phyloP scores from a whole-genome alignment of 495 filamentous ascomycete species.

The Aspergillus ellipticus region DNA sequence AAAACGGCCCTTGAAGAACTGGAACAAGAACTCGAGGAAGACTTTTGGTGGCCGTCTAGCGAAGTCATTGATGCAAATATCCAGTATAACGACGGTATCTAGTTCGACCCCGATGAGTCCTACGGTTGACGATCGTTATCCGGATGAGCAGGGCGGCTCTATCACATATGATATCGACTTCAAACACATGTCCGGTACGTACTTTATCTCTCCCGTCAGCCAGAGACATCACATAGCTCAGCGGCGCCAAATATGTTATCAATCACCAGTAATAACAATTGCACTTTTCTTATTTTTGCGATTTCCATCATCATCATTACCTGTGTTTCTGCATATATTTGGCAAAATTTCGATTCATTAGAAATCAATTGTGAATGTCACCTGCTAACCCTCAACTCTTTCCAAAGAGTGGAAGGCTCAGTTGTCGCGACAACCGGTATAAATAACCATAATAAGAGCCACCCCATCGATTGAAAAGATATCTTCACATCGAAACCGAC shows the following conservation, averaged over 20 bases:
- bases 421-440: slow-evolving; percentile 71
- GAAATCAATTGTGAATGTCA: slow-evolving; percentile 25
- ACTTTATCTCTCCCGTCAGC: neutral
- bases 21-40: slow-evolving; percentile 32
- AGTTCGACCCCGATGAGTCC: neutral
- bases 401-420: slow-evolving; percentile 81
- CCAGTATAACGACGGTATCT: neutral
- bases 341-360: too few species aligned
- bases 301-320: neutral
- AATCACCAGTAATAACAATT: neutral
- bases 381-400: slow-evolving; percentile 78
- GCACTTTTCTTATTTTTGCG: neutral
- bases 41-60: slow-evolving; percentile 47
- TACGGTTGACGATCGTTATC: too few species aligned
- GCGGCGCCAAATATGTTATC: slow-evolving; percentile 1
- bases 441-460: slow-evolving; percentile 69
- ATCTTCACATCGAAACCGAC: slow-evolving; percentile 5
- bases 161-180: too few species aligned
- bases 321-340: too few species aligned
- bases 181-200: too few species aligned
- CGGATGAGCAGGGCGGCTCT: too few species aligned
- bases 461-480: neutral
- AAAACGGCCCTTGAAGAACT: neutral
- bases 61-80: slow-evolving; percentile 31
- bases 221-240: neutral